Base-by-base conservation (phyloP, 2,329 filamentous ascomycete genomes). In the Exophiala spinifera region DNA sequence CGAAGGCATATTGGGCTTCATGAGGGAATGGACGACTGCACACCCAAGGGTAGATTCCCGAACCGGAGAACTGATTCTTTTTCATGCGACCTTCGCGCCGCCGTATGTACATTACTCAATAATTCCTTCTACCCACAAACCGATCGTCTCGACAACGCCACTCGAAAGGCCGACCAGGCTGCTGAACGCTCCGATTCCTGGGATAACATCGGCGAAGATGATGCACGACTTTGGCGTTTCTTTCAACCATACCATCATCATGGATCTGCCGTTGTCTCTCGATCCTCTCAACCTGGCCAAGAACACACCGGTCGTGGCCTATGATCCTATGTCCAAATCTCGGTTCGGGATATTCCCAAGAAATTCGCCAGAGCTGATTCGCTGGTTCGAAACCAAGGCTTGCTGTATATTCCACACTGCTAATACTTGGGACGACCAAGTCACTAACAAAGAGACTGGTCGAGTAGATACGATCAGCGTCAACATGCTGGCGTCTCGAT, bases 181-280 rank as follows among this genome's bases (percentile, higher is more conserved):
- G 45, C 70, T 86, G 52, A 82, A 82, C 59, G 70, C 74, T 5
- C 73, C 83, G 0, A 76, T 89, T 0, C 79, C 83, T 0, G 84
- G 85, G 0, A 75, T 88, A 21, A 72, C 74, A 3, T 80, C 80
- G 1, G 81, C 84, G 1, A 87, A 85, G 65, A 85, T 89, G 79
- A 89, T 89, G 84, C 86, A 89, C 64, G 86, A 89, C 66, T 89
- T 88, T 68, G 86, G 86, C 13, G 85, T 85, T 1, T 86, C 85
- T 1, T 75, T 71, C 4, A 67, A 65, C 4, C 78, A 87, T 62
- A 87, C 85, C 0, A 71, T 88, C 34, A 86, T 89, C 51, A 78
- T 89, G 70, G 86, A 89, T 63, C 73, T 88, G 8, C 86, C 86
- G 0, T 72, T 89, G 0, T 82, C 80, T 0, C 72, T 89, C 1